These are phyloP conservation scores for Raddia distichophylla DNA, from an alignment of 176 grass and related monocot species.

Conservation along the genomic window DNA sequence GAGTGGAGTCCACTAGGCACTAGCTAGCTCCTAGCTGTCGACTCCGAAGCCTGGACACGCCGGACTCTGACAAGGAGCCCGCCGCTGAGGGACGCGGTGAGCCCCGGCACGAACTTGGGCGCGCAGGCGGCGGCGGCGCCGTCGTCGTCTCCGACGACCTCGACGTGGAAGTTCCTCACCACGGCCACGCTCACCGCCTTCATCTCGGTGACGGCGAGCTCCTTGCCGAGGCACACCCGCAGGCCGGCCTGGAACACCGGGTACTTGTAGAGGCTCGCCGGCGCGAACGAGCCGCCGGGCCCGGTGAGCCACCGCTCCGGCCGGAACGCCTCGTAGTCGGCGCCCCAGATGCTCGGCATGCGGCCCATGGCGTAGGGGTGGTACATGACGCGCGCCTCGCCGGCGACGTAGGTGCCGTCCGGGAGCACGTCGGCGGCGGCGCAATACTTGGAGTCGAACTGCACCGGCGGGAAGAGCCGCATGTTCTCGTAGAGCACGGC, in stretches of 20 bases:
- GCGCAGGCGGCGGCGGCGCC: neutral
- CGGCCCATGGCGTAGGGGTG: constrained; percentile 84
- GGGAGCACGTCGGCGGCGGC: constrained; percentile 64
- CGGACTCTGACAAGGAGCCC: constrained; percentile 64
- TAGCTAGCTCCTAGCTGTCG: neutral
- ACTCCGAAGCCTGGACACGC: neutral
- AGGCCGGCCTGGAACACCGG: constrained; percentile 76
- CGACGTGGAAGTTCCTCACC: constrained; percentile 55
- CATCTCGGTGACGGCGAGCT: constrained; percentile 74
- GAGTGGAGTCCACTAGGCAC: too few relatives aligned
- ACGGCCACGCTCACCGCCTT: constrained; percentile 58
- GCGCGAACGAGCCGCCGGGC: constrained; percentile 42
- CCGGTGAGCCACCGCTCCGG: constrained; percentile 63
- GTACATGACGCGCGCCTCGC: constrained; percentile 61
- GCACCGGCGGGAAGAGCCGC: constrained; percentile 68
- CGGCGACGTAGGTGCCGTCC: constrained; percentile 57
- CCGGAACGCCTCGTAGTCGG: constrained; percentile 50
- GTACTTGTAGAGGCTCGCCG: constrained; percentile 57
- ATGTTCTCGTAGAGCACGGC: constrained; percentile 74
- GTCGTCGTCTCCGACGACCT: constrained; percentile 45
- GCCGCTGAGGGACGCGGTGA: constrained; percentile 64
- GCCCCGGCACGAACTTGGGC: constrained; percentile 61
- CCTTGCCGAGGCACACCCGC: constrained; percentile 77
- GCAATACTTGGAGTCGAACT: constrained; percentile 80
- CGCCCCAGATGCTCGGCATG: constrained; percentile 71